Evolutionary conservation across 2,329 filamentous ascomycete species (phyloP).

Genomic region (Falciphora oryzae): DNA sequence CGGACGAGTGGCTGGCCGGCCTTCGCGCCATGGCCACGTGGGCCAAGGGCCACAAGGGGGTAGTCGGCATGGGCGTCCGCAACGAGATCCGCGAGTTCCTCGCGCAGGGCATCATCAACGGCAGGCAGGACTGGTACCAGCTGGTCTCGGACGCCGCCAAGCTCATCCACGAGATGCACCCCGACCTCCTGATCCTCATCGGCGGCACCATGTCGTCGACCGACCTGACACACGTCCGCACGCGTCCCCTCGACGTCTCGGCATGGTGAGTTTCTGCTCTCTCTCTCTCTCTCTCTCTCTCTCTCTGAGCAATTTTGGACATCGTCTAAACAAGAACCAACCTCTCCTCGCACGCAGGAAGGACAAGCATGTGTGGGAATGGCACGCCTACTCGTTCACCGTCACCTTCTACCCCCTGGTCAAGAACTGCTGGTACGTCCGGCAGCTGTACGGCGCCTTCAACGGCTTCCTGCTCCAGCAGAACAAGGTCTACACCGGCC

Average conservation of each 20-base stretch:
- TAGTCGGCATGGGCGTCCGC: slow-evolving; percentile 50
- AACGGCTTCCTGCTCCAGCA: slow-evolving; percentile 48
- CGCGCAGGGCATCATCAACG: slow-evolving; percentile 37
- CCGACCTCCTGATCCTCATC: slow-evolving; percentile 46
- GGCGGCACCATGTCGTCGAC: slow-evolving; percentile 49
- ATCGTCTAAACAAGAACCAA: not conserved
- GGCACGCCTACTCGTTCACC: slow-evolving; percentile 53
- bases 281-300: not conserved
- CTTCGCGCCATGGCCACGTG: slow-evolving; percentile 46
- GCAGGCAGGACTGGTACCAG: slow-evolving; percentile 43
- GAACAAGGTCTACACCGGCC: slow-evolving; percentile 40
- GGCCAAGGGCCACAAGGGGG: slow-evolving; percentile 38
- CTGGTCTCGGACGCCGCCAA: slow-evolving; percentile 41
- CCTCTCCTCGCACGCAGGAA: slow-evolving; percentile 6
- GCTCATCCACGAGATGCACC: slow-evolving; percentile 45
- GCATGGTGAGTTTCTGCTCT: slow-evolving; percentile 26
- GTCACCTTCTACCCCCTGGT: slow-evolving; percentile 37
- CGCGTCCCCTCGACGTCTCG: slow-evolving; percentile 34
- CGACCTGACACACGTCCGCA: slow-evolving; percentile 41
- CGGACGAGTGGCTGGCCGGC: slow-evolving; percentile 46
- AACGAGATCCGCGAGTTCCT: slow-evolving; percentile 50
- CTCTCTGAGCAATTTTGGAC: not conserved
- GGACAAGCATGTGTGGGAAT: slow-evolving; percentile 54
- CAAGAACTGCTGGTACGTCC: slow-evolving; percentile 36
- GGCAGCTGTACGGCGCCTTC: slow-evolving; percentile 38